Evolutionary conservation across 345 rosid species (phyloP), one percentile per base, ranked within the genome.

Genomic region (Conringia planisiliqua): DNA sequence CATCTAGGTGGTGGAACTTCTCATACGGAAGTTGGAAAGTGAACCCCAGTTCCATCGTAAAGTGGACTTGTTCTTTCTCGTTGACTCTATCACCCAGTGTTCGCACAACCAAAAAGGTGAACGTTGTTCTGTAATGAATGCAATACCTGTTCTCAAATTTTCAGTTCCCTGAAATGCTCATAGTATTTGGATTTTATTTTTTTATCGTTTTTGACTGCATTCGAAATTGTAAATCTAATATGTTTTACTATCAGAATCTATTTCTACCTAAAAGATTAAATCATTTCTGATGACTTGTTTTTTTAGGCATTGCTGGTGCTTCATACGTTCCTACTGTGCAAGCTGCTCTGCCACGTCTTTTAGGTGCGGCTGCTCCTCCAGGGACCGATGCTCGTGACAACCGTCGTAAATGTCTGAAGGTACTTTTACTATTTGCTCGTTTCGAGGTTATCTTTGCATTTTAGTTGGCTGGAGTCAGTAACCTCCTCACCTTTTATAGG

Each of bases 321-420:
- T 96, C 97, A 29, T 96, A 96, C 42, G 79, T 92, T 66, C 99
- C 98, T 59, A 81, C 85, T 6, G 91, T 96, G 80, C 95, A 96
- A 83, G 88, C 95, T 62, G 98, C 99, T 71, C 68, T 96, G 80
- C 97, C 97, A 12, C 98, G 98, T 47, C 95, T 96, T 71, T 82
- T 96, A 73, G 89, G 90, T 81, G 97, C 95, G 66, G 95, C 99
- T 86, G 98, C 90, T 70, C 97, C 99, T 71, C 75, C 89, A 48
- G 99, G 99, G 35, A 68, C 82, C 12, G 82, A 84, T 78, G 91
- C 96, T 70, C 92, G 92, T 71, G 99, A 96, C 78, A 96, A 96
- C 74, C 98, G 98, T 22, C 97, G 93, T 43, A 96, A 96, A 74
- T 96, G 99, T 85, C 90, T 90, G 38, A 96, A 96, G 95, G 99